A percentile compares a stretch with the other conserved stretches of the same genome.
Evolutionary conservation across 2,329 filamentous ascomycete genomes (phyloP).

Genomic region (Sclerotinia trifoliorum): DNA sequence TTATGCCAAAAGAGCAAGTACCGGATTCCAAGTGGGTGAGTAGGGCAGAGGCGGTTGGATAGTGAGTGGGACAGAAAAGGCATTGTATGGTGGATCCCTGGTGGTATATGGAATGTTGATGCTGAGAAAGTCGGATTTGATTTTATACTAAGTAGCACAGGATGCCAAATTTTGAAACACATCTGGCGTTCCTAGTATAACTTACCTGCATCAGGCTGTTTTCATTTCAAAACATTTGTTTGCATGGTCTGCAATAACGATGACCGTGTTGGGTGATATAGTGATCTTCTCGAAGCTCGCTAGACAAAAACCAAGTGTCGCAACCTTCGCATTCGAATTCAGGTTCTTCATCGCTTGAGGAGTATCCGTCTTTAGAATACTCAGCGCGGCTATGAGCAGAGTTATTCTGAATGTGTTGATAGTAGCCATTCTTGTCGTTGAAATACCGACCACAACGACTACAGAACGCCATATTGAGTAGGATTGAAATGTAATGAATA

Average conservation of each 20-base stretch:
- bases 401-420: constrained; percentile 30
- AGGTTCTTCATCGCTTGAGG: not conserved
- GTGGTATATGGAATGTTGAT: constrained; percentile 54
- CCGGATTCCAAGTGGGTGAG: constrained; percentile 61
- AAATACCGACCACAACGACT: constrained; percentile 25
- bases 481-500: too few relatives aligned
- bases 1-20: constrained; percentile 45
- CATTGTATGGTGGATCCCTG: constrained; percentile 48
- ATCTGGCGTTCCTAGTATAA: not conserved
- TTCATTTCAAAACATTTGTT: constrained; percentile 30
- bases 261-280: constrained; percentile 22
- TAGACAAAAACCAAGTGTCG: constrained; percentile 23
- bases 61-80: constrained; percentile 52
- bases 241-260: constrained; percentile 32
- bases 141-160: not conserved
- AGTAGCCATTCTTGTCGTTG: constrained; percentile 21
- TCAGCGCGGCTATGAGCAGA: constrained; percentile 19
- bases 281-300: constrained; percentile 31
- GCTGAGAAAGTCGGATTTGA: constrained; percentile 42
- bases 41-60: constrained; percentile 54
- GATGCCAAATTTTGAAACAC: not conserved
- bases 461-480: constrained; percentile 16
- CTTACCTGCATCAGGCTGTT: constrained; percentile 33
- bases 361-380: not conserved
- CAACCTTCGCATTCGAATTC: constrained; percentile 32